A percentile compares a stretch with the other conserved stretches of the same genome.
These are phyloP conservation scores for Kodamaea anthophila DNA, from an alignment of 1,139 yeast genomes.

Conservation along the genomic window DNA sequence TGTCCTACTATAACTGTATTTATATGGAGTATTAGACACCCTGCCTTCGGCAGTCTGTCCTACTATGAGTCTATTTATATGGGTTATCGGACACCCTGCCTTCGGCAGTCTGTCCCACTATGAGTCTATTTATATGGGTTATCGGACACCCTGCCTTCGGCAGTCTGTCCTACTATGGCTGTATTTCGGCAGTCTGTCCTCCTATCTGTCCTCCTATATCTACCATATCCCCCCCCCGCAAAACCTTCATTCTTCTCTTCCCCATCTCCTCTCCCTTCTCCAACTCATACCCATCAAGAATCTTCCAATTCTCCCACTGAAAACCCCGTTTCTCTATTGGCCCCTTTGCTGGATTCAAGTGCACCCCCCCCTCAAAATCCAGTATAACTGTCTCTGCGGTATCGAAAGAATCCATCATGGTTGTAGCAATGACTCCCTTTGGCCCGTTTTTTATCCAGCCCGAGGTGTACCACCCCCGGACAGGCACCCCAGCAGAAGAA, in stretches of 20 bases:
- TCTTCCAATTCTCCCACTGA: constrained; percentile 71
- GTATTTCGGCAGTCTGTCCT: no score
- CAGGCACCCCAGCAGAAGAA: constrained; percentile 17
- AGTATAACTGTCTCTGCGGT: constrained; percentile 62
- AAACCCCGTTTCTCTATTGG: constrained; percentile 18
- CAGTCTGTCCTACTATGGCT: no score
- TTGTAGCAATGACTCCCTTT: constrained; percentile 84
- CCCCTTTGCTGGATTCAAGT: constrained; percentile 20
- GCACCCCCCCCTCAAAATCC: constrained; percentile 40
- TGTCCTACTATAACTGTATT: no score
- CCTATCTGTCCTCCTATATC: constrained; percentile 3
- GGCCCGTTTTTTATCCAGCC: constrained; percentile 96
- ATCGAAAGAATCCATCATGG: constrained; percentile 80
- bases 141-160: no score
- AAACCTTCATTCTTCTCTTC: constrained; percentile 56
- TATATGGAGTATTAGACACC: no score
- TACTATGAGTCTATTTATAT: no score
- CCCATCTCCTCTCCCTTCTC: constrained; percentile 40
- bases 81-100: no score
- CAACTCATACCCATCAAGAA: constrained; percentile 50
- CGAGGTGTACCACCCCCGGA: constrained; percentile 59
- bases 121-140: no score
- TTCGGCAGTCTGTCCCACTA: no score
- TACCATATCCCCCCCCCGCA: constrained; percentile 11
- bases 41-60: no score